phyloP scores from a whole-genome alignment of 2,329 filamentous ascomycete species.

The Hortaea werneckii region DNA sequence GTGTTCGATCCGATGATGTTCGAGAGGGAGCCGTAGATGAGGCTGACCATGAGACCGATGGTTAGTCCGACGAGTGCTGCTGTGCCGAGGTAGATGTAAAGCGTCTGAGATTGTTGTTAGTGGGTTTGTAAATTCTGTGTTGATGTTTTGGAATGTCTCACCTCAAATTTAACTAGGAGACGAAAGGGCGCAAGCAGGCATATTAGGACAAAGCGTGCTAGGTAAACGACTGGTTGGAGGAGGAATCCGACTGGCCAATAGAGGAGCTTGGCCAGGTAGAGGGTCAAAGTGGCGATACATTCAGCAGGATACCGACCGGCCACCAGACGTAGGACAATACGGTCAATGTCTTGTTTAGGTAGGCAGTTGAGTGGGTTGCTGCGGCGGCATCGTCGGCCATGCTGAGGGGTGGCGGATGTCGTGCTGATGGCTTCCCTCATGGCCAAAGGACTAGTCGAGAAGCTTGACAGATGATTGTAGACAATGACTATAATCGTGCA shows the following conservation, averaged over 20 bases:
- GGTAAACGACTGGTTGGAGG: constrained; percentile 41
- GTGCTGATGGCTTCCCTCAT: no score
- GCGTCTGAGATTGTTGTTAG: constrained; percentile 27
- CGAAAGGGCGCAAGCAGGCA: constrained; percentile 39
- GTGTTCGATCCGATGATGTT: constrained; percentile 2
- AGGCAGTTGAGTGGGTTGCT: neutral
- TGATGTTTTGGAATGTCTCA: constrained; percentile 22
- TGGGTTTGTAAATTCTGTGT: constrained; percentile 8
- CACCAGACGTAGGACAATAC: constrained; percentile 4
- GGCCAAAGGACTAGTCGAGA: no score
- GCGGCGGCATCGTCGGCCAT: neutral
- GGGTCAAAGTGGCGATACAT: neutral
- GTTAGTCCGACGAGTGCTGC: constrained; percentile 58
- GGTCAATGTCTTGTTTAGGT: neutral
- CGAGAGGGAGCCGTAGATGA: constrained; percentile 40
- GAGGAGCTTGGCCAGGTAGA: constrained; percentile 37
- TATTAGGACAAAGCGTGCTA: constrained; percentile 33
- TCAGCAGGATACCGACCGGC: neutral
- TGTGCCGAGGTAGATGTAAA: constrained; percentile 51
- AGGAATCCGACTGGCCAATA: constrained; percentile 37
- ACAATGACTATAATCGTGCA: no score
- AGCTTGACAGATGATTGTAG: no score
- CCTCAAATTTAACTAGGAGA: constrained; percentile 46
- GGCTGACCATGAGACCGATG: constrained; percentile 50
- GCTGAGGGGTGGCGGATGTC: neutral